These are phyloP conservation scores for Aureobasidium sp. DNA, from an alignment of 2,329 filamentous ascomycete species.

Conservation along the genomic window DNA sequence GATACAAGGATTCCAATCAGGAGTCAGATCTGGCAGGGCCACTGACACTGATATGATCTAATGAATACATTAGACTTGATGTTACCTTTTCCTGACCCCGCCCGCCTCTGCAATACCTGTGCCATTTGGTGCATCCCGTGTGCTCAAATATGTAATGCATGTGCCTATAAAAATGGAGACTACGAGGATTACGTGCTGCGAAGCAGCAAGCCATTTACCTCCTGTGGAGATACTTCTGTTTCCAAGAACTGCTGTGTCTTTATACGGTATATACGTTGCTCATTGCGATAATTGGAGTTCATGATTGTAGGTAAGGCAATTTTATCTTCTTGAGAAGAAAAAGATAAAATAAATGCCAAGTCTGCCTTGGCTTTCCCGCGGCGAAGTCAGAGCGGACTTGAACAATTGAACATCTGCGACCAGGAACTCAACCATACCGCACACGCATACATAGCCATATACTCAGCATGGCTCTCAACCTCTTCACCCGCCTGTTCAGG, in stretches of 20 bases:
- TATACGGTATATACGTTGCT: too few species aligned
- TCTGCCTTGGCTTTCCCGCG: background rate
- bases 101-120: too few species aligned
- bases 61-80: background rate
- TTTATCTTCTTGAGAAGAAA: background rate
- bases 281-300: too few species aligned
- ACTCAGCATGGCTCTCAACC: slow-evolving; percentile 32
- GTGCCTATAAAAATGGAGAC: too few species aligned
- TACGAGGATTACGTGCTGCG: too few species aligned
- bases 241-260: too few species aligned
- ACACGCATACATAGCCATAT: background rate
- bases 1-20: background rate
- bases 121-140: too few species aligned
- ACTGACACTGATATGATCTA: background rate
- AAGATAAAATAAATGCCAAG: background rate
- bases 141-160: too few species aligned
- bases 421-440: background rate
- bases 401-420: background rate
- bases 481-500: slow-evolving; percentile 34
- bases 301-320: too few species aligned
- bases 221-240: too few species aligned
- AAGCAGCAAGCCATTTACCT: too few species aligned
- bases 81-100: too few species aligned
- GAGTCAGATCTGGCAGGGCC: background rate
- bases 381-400: background rate